Evolutionary conservation across 352 stramenopile species (phyloP), one percentile per base, ranked within the genome.

Genomic region (Peronospora belbahrii): DNA sequence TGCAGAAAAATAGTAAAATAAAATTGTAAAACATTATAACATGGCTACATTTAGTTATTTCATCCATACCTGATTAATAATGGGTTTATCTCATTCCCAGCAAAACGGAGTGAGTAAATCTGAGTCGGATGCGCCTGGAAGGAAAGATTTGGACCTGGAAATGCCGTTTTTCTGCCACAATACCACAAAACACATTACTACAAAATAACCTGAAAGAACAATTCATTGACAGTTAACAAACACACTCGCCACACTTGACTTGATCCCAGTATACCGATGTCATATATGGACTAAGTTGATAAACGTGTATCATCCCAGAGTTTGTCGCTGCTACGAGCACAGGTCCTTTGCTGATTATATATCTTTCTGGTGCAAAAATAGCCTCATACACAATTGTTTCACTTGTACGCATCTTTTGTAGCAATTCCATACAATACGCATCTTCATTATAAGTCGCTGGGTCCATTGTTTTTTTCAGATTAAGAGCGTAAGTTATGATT

Each of bases 71-170:
- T 88, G 36, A 89, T 65, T 2, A 89, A 44, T 30, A 86, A 56
- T 4, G 74, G 72, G 31, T 82, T 51, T 1, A 57, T 32, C 4
- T 56, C 57, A 37, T 87, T 68, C 4, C 73, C 73, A n/a, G 69
- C 66, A 50, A 89, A 89, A 7, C 52, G 56, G 25, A 89, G 59
- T 33, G 77, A 69, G 51, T 89, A 89, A 52, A 87, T 84, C 49
- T 87, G 77, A 23, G 70, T 81, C 37, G 63, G 56, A 24, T 89
- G 77, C 11, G 77, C 77, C 42, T 78, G 67, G 57, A 89, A 85
- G 9, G 63, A 74, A 15, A 85, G 52, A 33, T 65, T 65, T 20
- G 77, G 70, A 3, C 67, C 51, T 15, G 73, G 74, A n/a, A 66
- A 63, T 10, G 62, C 48, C 0, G 65, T 66, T 18, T 42, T 34